Evolutionary conservation across 768 basidiomycete genomes (phyloP).

Genomic region (Boletus sp.): DNA sequence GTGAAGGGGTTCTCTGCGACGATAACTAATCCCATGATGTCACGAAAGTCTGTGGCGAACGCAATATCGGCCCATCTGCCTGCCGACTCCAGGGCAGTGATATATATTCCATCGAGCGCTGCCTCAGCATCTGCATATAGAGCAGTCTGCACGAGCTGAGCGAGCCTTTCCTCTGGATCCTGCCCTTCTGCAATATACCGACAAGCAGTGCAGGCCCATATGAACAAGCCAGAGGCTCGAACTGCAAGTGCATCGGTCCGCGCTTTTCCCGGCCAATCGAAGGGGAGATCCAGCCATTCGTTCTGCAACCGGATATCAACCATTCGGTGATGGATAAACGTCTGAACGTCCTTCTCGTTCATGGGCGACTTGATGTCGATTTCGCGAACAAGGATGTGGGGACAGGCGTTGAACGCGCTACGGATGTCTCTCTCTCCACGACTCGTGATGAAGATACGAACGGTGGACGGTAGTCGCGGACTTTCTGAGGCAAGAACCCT

Average conservation of each 20-base stretch:
- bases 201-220: slow-evolving; percentile 35
- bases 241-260: slow-evolving; percentile 16
- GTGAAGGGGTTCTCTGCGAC: slow-evolving; percentile 31
- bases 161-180: slow-evolving; percentile 30
- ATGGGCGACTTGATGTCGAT: slow-evolving; percentile 28
- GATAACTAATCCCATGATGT: slow-evolving; percentile 31
- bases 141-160: slow-evolving; percentile 19
- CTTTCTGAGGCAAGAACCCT: slow-evolving; percentile 27
- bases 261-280: slow-evolving; percentile 30
- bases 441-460: slow-evolving; percentile 34
- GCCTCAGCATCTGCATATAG: slow-evolving; percentile 27
- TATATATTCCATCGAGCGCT: slow-evolving; percentile 29
- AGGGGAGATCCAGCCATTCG: slow-evolving; percentile 24
- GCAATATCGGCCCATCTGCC: slow-evolving; percentile 31
- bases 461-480: slow-evolving; percentile 15
- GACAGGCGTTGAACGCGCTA: slow-evolving; percentile 7
- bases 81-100: slow-evolving; percentile 31
- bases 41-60: slow-evolving; percentile 31
- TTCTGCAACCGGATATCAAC: slow-evolving; percentile 27
- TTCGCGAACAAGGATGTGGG: slow-evolving; percentile 17
- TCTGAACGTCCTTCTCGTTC: slow-evolving; percentile 27
- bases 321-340: slow-evolving; percentile 28
- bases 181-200: slow-evolving; percentile 31
- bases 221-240: slow-evolving; percentile 34
- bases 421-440: slow-evolving; percentile 32